Conservation (phyloP, 257 asterid genomes). For the Euphrasia confusa region DNA sequence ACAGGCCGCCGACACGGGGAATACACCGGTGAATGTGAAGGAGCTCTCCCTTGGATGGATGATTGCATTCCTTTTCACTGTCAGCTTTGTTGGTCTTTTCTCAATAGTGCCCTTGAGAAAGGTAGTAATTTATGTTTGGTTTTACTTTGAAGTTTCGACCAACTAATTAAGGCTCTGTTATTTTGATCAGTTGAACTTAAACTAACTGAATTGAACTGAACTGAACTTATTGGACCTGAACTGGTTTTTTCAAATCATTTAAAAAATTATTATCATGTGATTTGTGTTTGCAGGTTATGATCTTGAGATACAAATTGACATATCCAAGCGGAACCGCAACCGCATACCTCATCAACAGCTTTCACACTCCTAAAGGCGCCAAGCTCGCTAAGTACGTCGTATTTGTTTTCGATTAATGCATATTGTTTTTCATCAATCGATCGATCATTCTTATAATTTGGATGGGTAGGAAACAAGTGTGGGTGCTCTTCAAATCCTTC, state of each 20-base stretch:
- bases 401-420: too few species aligned
- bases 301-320: conserved; percentile 63
- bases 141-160: too few species aligned
- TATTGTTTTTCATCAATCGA: too few species aligned
- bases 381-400: conserved; percentile 53
- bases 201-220: too few species aligned
- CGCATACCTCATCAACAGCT: conserved; percentile 74
- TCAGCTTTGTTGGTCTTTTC: conserved; percentile 80
- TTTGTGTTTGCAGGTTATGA: conserved; percentile 41
- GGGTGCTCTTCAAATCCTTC: conserved; percentile 55
- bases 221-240: too few species aligned
- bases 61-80: conserved; percentile 44
- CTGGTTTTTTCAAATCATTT: too few species aligned
- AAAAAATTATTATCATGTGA: too few species aligned
- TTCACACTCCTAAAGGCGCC: conserved; percentile 83
- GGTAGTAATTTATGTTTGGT: conserved; percentile 1
- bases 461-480: conserved; percentile 51
- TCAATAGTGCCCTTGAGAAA: conserved; percentile 67
- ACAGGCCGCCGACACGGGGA: conserved; percentile 43
- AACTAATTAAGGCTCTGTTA: too few species aligned
- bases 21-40: conserved; percentile 49
- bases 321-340: conserved; percentile 95
- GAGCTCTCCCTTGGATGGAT: conserved; percentile 59
- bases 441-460: too few species aligned
- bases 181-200: too few species aligned